Conservation (phyloP, 176 grass and related monocot genomes). For the Chrysopogon serrulatus region DNA sequence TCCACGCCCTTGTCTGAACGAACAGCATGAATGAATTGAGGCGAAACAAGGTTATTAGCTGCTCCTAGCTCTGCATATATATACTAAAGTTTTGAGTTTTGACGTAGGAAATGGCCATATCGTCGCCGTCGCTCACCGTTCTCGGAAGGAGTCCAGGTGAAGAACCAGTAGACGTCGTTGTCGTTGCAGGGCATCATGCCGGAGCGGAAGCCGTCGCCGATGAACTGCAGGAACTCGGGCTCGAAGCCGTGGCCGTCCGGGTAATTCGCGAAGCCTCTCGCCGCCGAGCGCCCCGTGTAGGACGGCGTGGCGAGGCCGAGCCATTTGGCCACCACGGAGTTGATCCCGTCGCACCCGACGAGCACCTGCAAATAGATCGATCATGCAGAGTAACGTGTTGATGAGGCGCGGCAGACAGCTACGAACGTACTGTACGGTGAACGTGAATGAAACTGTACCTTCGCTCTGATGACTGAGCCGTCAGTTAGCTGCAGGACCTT, state of each 20-base stretch:
- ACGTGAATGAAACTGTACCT: too few species aligned
- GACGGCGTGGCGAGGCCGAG: constrained; percentile 43
- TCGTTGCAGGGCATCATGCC: constrained; percentile 54
- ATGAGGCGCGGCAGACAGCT: background rate
- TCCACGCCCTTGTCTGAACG: constrained; percentile 25
- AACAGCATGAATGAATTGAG: background rate
- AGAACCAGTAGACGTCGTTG: constrained; percentile 70
- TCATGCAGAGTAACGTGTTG: background rate
- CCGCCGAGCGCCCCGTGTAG: constrained; percentile 35
- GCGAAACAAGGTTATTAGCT: background rate
- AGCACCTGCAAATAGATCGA: too few species aligned
- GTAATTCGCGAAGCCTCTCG: constrained; percentile 48
- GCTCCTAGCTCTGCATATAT: background rate
- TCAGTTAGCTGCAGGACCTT: constrained; percentile 71
- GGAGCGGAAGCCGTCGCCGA: constrained; percentile 34
- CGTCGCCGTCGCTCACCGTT: background rate
- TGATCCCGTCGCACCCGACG: constrained; percentile 67
- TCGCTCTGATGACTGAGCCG: constrained; percentile 52
- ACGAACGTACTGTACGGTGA: too few species aligned
- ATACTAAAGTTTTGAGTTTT: too few species aligned
- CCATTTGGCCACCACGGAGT: constrained; percentile 70
- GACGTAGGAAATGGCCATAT: background rate
- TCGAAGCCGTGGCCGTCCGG: constrained; percentile 48
- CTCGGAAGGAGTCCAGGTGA: constrained; percentile 46
- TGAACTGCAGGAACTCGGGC: constrained; percentile 35